Evolutionary conservation across 2,329 filamentous ascomycete species (phyloP).

Genomic region (Colletotrichum chrysophilum): DNA sequence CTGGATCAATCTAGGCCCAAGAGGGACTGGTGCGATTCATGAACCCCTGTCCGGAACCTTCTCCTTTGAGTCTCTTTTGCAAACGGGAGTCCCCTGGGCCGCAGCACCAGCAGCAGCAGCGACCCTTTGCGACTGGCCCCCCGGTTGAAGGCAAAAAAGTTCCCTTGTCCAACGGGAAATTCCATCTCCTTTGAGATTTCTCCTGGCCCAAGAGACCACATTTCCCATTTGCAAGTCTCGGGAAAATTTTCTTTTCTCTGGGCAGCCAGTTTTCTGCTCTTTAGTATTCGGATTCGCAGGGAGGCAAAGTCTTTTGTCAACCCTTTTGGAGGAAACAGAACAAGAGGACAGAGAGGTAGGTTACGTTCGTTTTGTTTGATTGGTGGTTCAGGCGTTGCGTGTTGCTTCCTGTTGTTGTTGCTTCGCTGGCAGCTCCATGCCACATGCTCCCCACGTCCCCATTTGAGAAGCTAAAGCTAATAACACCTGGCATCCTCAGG

Average conservation of each 20-base stretch:
- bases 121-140: neutral
- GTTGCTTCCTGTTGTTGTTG: neutral
- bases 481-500: constrained; percentile 19
- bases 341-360: neutral
- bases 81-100: constrained; percentile 2
- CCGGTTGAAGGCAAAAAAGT: constrained; percentile 10
- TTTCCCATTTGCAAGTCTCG: constrained; percentile 5
- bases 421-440: constrained; percentile 12
- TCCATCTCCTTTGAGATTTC: constrained; percentile 9
- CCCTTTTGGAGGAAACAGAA: neutral
- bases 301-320: neutral
- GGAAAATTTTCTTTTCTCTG: neutral
- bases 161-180: constrained; percentile 18
- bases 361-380: neutral
- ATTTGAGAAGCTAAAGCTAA: constrained; percentile 8
- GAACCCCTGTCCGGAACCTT: constrained; percentile 16
- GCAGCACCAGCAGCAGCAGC: neutral
- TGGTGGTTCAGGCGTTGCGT: neutral
- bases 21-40: constrained; percentile 3
- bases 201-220: constrained; percentile 16
- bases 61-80: constrained; percentile 13
- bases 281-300: neutral
- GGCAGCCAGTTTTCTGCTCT: neutral
- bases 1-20: constrained; percentile 13
- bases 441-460: constrained; percentile 7